Percentiles rank a stretch among this genome's conserved stretches.
Evolutionary conservation across 2,329 filamentous ascomycete species (phyloP).

Genomic region (Cyclaneusma minus): DNA sequence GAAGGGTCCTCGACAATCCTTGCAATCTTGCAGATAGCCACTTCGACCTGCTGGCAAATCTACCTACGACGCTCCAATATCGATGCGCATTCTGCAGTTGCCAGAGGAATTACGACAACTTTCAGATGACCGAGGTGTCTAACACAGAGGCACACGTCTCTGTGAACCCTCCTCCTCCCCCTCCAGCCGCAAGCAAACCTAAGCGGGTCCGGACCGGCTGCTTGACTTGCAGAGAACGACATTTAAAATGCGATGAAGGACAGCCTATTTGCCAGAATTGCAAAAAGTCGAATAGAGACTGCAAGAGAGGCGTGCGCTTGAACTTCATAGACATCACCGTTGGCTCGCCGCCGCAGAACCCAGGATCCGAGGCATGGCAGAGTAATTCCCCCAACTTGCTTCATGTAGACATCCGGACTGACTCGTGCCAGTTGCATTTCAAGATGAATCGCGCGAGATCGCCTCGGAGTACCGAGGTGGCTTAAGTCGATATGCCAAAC

Average conservation of each 20-base stretch:
- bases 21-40: too few species aligned
- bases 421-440: constrained; percentile 47
- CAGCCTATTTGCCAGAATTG: constrained; percentile 57
- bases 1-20: too few species aligned
- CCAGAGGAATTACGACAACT: too few species aligned
- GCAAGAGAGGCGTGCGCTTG: constrained; percentile 71
- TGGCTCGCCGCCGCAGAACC: constrained; percentile 46
- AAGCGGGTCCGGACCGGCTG: constrained; percentile 82
- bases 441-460: constrained; percentile 79
- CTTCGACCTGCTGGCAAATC: too few species aligned
- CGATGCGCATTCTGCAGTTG: too few species aligned
- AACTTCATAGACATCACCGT: constrained; percentile 84
- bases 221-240: constrained; percentile 75
- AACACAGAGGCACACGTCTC: constrained; percentile 5
- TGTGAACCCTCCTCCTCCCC: constrained; percentile 5
- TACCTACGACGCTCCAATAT: too few species aligned
- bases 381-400: too few species aligned
- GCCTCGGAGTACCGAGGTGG: constrained; percentile 83
- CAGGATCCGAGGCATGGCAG: too few species aligned
- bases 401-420: constrained; percentile 5
- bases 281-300: constrained; percentile 70
- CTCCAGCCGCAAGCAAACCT: constrained; percentile 36
- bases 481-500: constrained; percentile 50
- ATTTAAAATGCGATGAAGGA: constrained; percentile 80
- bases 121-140: constrained; percentile 17